Evolutionary conservation across 345 rosid genomes (phyloP).

Genomic region (Gossypium anomalum): DNA sequence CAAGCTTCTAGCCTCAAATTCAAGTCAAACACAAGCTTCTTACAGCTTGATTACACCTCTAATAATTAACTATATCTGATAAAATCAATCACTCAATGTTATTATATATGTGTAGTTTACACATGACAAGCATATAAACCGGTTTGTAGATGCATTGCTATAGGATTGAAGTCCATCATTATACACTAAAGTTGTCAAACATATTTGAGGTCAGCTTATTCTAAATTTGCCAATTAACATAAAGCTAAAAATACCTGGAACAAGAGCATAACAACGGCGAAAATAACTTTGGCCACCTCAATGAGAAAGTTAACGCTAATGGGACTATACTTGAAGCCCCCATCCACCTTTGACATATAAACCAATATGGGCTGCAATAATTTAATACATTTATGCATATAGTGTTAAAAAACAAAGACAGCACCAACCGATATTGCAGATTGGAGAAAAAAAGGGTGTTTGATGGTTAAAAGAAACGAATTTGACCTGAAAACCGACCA

Average conservation of each 20-base stretch:
- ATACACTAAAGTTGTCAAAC: neutral
- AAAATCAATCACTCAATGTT: too few relatives aligned
- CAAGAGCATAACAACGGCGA: slow-evolving; percentile 80
- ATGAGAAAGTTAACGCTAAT: slow-evolving; percentile 90
- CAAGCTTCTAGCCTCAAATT: neutral
- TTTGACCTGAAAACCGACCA: slow-evolving; percentile 80
- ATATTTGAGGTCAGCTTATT: too few relatives aligned
- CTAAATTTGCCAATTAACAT: neutral
- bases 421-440: neutral
- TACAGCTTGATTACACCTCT: too few relatives aligned
- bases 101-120: too few relatives aligned
- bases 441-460: neutral
- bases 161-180: neutral
- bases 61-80: too few relatives aligned
- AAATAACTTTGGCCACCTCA: slow-evolving; percentile 67
- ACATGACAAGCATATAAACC: neutral
- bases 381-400: neutral
- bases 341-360: slow-evolving; percentile 91
- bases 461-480: neutral
- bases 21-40: neutral
- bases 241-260: slow-evolving; percentile 47
- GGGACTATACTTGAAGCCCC: slow-evolving; percentile 80
- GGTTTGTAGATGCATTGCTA: neutral
- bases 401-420: neutral
- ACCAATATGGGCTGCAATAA: slow-evolving; percentile 83